These are phyloP conservation scores for Colletotrichum navitas DNA, from an alignment of 2,329 filamentous ascomycete genomes.

Conservation along the genomic window DNA sequence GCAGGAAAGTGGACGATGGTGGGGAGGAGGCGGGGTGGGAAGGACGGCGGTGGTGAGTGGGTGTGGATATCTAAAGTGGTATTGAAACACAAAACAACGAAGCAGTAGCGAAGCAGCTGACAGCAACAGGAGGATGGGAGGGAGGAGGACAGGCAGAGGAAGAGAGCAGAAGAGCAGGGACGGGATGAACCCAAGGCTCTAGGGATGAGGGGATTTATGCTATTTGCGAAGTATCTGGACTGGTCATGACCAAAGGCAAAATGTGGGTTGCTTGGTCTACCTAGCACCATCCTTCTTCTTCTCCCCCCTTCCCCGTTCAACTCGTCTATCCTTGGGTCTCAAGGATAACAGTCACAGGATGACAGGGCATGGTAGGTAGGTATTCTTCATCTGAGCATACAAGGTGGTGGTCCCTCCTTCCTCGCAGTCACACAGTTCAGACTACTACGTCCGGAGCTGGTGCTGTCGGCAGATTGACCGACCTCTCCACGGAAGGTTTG, in stretches of 20 bases:
- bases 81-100: constrained; percentile 21
- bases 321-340: constrained; percentile 5
- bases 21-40: constrained; percentile 6
- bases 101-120: constrained; percentile 16
- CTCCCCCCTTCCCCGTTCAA: not conserved
- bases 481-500: constrained; percentile 5
- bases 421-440: constrained; percentile 5
- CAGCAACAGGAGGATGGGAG: constrained; percentile 20
- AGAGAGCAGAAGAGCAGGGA: not conserved
- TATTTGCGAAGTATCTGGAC: constrained; percentile 1
- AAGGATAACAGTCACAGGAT: not conserved
- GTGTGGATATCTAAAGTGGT: constrained; percentile 5
- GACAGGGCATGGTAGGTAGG: constrained; percentile 11
- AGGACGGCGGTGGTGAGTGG: constrained; percentile 15
- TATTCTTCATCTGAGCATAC: constrained; percentile 19
- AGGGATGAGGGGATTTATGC: constrained; percentile 41
- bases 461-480: not conserved
- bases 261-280: not conserved
- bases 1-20: constrained; percentile 34
- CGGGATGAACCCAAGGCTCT: constrained; percentile 32
- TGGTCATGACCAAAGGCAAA: constrained; percentile 9
- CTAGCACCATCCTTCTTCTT: not conserved
- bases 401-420: not conserved
- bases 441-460: constrained; percentile 5
- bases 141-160: constrained; percentile 14